Percentiles rank a stretch among this genome's conserved stretches.
These are phyloP conservation scores for Monilinia vaccinii-corymbosi DNA, from an alignment of 2,329 filamentous ascomycete genomes.

Conservation along the genomic window DNA sequence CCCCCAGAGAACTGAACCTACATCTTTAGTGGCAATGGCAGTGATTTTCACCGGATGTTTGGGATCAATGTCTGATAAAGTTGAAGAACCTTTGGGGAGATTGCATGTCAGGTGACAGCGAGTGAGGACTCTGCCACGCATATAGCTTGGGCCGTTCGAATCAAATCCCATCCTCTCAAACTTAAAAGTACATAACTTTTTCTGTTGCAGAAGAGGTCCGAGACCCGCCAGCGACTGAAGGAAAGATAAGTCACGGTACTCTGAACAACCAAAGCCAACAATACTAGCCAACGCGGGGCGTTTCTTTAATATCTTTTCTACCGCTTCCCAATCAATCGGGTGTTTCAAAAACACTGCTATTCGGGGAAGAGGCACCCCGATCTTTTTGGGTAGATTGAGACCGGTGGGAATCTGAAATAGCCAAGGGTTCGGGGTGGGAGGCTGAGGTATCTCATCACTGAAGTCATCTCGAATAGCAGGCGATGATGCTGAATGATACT, in stretches of 20 bases:
- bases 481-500: neutral
- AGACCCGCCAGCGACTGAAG: neutral
- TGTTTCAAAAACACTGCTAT: neutral
- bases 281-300: neutral
- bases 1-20: neutral
- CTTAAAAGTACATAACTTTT: neutral
- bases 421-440: neutral
- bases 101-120: neutral
- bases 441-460: neutral
- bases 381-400: neutral
- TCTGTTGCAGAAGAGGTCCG: neutral
- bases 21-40: neutral
- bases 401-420: neutral
- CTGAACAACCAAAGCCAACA: neutral
- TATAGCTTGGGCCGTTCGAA: neutral
- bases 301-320: neutral
- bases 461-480: neutral
- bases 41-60: neutral
- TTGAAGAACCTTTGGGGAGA: neutral
- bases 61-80: neutral
- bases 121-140: neutral
- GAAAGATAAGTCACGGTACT: neutral
- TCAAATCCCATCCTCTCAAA: neutral
- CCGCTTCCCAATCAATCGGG: neutral
- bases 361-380: neutral